phyloP scores from a whole-genome alignment of 148 eudicot genomes.

The Camellia lanceoleosa region DNA sequence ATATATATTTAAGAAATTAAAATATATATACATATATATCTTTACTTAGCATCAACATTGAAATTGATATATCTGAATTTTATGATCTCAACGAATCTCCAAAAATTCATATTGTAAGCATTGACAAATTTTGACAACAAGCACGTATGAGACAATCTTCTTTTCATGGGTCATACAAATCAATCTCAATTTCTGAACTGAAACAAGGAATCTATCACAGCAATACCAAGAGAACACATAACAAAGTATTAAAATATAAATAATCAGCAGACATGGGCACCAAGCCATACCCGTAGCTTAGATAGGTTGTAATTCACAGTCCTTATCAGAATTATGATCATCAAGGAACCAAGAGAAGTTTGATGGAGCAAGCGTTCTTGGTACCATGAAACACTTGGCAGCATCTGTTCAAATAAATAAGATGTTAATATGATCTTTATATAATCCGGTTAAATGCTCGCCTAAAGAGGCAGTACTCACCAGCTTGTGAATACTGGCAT shows the following conservation, averaged over 20 bases:
- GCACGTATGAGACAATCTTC: background rate
- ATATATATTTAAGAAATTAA: no score
- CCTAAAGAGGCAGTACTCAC: constrained; percentile 34
- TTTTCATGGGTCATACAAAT: background rate
- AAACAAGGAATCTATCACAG: background rate
- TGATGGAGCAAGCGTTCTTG: constrained; percentile 77
- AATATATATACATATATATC: no score
- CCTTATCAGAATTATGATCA: constrained; percentile 83
- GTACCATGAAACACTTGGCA: constrained; percentile 90
- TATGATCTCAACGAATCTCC: background rate
- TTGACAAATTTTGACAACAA: background rate
- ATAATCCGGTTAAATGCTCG: background rate
- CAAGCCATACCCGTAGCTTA: constrained; percentile 66
- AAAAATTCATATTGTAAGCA: background rate
- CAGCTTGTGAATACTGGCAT: constrained; percentile 90
- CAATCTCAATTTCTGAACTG: background rate
- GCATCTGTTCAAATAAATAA: constrained; percentile 44
- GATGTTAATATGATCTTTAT: background rate
- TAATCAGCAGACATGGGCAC: background rate
- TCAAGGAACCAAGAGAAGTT: constrained; percentile 87
- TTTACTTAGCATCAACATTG: background rate
- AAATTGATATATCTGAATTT: background rate
- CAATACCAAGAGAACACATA: background rate
- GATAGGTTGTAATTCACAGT: constrained; percentile 90
- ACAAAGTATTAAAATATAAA: background rate